Evolutionary conservation across 1,284 basidiomycete genomes (phyloP).

Genomic region (Clitocybe nebularis): DNA sequence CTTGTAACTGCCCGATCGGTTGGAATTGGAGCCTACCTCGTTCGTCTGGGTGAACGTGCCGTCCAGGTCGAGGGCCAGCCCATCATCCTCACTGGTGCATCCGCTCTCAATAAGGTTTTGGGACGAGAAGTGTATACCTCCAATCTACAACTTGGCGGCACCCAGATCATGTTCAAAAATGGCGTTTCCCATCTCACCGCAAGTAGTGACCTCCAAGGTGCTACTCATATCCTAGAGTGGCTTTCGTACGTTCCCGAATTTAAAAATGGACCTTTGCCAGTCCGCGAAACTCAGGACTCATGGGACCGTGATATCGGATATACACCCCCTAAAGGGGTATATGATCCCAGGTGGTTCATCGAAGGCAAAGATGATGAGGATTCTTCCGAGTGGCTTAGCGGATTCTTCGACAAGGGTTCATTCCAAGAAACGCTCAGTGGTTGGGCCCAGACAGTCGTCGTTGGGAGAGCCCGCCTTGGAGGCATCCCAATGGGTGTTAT

Average conservation of each 20-base stretch:
- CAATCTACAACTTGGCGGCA: conserved; percentile 97
- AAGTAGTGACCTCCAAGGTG: conserved; percentile 91
- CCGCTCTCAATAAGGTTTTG: conserved; percentile 97
- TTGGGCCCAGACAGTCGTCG: conserved; percentile 98
- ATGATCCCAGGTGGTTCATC: conserved; percentile 98
- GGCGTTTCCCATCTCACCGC: conserved; percentile 97
- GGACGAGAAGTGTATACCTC: conserved; percentile 99
- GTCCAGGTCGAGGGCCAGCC: conserved; percentile 99
- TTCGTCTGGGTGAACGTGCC: conserved; percentile 95
- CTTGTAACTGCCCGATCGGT: conserved; percentile 98
- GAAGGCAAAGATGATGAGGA: conserved; percentile 88
- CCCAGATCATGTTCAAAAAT: conserved; percentile 99
- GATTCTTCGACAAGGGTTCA: conserved; percentile 96
- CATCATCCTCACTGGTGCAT: conserved; percentile 97
- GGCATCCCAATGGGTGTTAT: conserved; percentile 98
- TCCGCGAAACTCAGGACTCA: conserved; percentile 66
- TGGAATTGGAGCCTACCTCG: conserved; percentile 98
- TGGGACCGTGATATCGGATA: conserved; percentile 96
- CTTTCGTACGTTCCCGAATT: conserved; percentile 88
- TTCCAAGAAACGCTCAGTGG: conserved; percentile 96
- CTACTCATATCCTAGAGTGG: conserved; percentile 92
- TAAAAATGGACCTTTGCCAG: conserved; percentile 75
- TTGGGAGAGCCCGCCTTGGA: conserved; percentile 93
- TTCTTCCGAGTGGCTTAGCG: conserved; percentile 73
- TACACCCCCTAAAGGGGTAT: conserved; percentile 88